Percentiles rank a stretch among this genome's conserved stretches.
phyloP scores from a whole-genome alignment of 495 filamentous ascomycete species.

The Parmelia sp. region DNA sequence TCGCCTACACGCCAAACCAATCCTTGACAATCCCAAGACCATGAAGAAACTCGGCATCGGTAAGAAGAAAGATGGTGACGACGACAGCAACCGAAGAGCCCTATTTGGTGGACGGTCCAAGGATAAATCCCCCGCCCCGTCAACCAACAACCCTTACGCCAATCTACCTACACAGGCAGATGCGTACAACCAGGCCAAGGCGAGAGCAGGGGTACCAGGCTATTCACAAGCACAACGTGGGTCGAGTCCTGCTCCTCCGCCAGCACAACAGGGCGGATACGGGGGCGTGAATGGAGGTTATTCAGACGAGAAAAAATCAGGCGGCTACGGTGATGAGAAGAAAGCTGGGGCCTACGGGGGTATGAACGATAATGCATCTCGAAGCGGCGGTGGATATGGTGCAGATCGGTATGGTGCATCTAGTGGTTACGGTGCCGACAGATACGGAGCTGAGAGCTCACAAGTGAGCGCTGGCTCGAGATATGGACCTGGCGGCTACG shows the following conservation, averaged over 20 bases:
- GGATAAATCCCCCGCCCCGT: conserved; percentile 50
- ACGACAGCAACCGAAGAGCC: conserved; percentile 51
- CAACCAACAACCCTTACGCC: conserved; percentile 64
- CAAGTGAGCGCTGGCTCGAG: conserved; percentile 30
- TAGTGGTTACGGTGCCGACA: conserved; percentile 58
- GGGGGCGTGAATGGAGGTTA: conserved; percentile 20
- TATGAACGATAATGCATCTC: conserved; percentile 50
- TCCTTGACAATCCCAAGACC: neutral
- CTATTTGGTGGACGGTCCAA: conserved; percentile 56
- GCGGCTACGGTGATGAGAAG: conserved; percentile 54
- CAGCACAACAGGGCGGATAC: conserved; percentile 11
- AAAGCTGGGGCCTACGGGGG: conserved; percentile 60
- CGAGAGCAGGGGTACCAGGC: conserved; percentile 38
- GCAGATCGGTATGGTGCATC: conserved; percentile 57
- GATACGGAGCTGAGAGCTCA: conserved; percentile 46
- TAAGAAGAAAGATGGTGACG: conserved; percentile 56
- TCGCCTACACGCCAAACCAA: neutral
- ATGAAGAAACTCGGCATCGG: conserved; percentile 64
- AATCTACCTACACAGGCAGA: conserved; percentile 48
- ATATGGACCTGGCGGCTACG: conserved; percentile 65
- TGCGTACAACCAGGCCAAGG: conserved; percentile 58
- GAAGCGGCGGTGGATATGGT: conserved; percentile 41
- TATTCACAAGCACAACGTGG: conserved; percentile 17
- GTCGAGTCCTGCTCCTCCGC: conserved; percentile 22
- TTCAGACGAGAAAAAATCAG: conserved; percentile 27